phyloP scores from a whole-genome alignment of 2,329 filamentous ascomycete species.

The Hysterium pulicare region DNA sequence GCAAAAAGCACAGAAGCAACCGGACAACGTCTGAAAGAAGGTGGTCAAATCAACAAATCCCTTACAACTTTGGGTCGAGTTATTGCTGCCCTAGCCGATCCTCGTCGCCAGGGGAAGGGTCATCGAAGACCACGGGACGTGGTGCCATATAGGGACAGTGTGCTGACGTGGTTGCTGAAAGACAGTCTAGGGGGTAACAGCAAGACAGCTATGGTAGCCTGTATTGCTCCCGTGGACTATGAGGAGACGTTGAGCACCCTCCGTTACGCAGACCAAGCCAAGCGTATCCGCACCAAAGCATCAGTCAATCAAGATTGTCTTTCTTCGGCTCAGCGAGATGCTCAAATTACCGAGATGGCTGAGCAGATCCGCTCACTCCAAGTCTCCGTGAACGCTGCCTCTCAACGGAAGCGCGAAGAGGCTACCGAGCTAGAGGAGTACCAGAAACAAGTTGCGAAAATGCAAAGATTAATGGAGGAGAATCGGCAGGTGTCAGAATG shows the following conservation, averaged over 20 bases:
- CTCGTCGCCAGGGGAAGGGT: constrained; percentile 50
- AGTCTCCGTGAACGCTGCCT: constrained; percentile 60
- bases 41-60: constrained; percentile 98
- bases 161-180: constrained; percentile 82
- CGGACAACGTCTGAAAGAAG: constrained; percentile 83
- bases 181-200: constrained; percentile 94
- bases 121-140: constrained; percentile 55
- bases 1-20: constrained; percentile 96
- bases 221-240: constrained; percentile 92
- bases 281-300: constrained; percentile 90
- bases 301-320: constrained; percentile 95
- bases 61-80: constrained; percentile 92
- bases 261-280: constrained; percentile 95
- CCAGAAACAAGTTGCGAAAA: constrained; percentile 79
- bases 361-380: constrained; percentile 89
- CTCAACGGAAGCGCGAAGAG: constrained; percentile 69
- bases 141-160: constrained; percentile 90
- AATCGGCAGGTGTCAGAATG: constrained; percentile 83
- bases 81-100: constrained; percentile 81
- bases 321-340: constrained; percentile 87
- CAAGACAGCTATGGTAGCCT: constrained; percentile 99
- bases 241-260: constrained; percentile 95
- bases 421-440: constrained; percentile 91
- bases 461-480: constrained; percentile 97
- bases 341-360: constrained; percentile 89